phyloP scores from a whole-genome alignment of 1,284 basidiomycete genomes.

The Fomitopsis pinicola region DNA sequence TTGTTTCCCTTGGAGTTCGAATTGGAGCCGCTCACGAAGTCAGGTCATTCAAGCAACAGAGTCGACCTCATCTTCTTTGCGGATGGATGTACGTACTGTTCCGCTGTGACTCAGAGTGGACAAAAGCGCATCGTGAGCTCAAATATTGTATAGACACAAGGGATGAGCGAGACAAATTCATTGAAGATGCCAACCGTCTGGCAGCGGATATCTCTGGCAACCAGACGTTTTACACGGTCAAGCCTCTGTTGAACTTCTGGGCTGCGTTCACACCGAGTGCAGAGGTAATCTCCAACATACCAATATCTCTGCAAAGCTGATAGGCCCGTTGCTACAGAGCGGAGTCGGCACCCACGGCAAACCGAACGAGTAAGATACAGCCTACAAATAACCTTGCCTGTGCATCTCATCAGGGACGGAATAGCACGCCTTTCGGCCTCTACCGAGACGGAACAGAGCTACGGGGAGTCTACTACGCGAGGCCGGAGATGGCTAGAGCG shows the following conservation, averaged over 20 bases:
- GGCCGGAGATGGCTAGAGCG: slow-evolving; percentile 61
- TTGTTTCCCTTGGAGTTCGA: slow-evolving; percentile 42
- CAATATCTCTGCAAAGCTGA: background rate
- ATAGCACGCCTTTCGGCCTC: slow-evolving; percentile 71
- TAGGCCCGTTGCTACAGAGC: slow-evolving; percentile 40
- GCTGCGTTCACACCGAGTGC: slow-evolving; percentile 73
- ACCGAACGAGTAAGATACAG: slow-evolving; percentile 54
- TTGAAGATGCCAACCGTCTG: slow-evolving; percentile 63
- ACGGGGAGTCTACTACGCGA: slow-evolving; percentile 70
- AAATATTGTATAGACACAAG: slow-evolving; percentile 43
- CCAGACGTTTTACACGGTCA: slow-evolving; percentile 75
- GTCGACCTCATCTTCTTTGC: slow-evolving; percentile 79
- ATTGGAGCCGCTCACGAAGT: slow-evolving; percentile 54
- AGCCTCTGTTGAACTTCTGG: slow-evolving; percentile 79
- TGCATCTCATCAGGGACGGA: background rate
- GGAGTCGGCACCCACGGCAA: slow-evolving; percentile 70
- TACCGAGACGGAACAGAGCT: slow-evolving; percentile 80
- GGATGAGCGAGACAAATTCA: slow-evolving; percentile 62
- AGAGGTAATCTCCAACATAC: slow-evolving; percentile 41
- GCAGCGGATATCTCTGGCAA: slow-evolving; percentile 68
- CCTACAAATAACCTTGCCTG: background rate
- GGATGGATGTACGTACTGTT: slow-evolving; percentile 65
- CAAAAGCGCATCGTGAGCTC: background rate
- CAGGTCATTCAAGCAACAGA: slow-evolving; percentile 60
- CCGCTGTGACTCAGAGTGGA: slow-evolving; percentile 9